Evolutionary conservation across 208 protist genomes (phyloP).

Genomic region (Angomonas ambiguus): DNA sequence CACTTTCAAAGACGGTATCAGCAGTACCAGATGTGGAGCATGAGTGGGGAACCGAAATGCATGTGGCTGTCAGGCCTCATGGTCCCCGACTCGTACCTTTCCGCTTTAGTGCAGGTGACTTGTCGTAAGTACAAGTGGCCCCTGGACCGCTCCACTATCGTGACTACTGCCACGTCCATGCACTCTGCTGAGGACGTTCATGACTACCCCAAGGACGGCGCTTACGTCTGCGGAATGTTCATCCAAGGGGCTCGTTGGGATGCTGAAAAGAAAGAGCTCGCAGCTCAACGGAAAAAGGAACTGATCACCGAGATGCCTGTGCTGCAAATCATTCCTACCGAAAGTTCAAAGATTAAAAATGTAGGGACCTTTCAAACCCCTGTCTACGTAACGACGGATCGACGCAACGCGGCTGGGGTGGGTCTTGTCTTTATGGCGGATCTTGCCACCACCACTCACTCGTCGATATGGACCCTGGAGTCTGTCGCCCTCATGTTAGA

Average conservation of each 20-base stretch:
- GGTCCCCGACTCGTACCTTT: constrained; percentile 98
- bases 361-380: constrained; percentile 95
- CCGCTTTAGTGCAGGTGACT: constrained; percentile 97
- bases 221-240: constrained; percentile 96
- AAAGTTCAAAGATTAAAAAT: constrained; percentile 92
- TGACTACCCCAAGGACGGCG: constrained; percentile 88
- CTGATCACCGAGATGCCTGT: constrained; percentile 96
- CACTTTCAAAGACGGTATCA: constrained; percentile 92
- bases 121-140: constrained; percentile 97
- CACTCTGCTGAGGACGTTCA: constrained; percentile 64
- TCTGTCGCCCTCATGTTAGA: constrained; percentile 95
- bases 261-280: constrained; percentile 64
- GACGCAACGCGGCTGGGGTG: constrained; percentile 95
- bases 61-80: constrained; percentile 99
- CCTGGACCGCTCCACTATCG: constrained; percentile 96
- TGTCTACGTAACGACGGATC: constrained; percentile 97
- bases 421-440: constrained; percentile 98
- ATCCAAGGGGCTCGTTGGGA: constrained; percentile 98
- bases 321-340: constrained; percentile 96
- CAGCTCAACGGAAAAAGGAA: constrained; percentile 93
- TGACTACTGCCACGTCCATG: constrained; percentile 92
- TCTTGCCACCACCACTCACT: constrained; percentile 89
- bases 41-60: constrained; percentile 94
- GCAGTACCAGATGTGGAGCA: constrained; percentile 96
- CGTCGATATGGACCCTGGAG: constrained; percentile 95